Percentiles rank a stretch among this genome's conserved stretches.
Evolutionary conservation across 2,329 filamentous ascomycete species (phyloP).

Genomic region (Ophiostoma himal-ulmi): DNA sequence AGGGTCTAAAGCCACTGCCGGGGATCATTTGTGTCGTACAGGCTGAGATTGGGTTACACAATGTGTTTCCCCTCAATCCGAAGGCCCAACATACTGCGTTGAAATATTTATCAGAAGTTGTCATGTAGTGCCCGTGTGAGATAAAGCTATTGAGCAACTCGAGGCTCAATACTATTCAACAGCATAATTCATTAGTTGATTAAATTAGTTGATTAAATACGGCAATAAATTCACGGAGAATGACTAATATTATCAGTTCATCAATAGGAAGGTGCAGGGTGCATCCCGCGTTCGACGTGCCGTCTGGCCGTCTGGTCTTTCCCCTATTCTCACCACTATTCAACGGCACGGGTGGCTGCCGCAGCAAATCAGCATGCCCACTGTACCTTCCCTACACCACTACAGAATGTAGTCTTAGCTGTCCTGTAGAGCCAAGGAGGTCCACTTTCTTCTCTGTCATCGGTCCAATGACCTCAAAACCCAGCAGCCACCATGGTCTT

Average conservation of each 20-base stretch:
- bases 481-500: neutral
- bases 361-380: neutral
- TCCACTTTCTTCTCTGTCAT: neutral
- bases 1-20: neutral
- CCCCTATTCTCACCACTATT: neutral
- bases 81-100: neutral
- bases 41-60: neutral
- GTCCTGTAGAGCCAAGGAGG: neutral
- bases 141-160: neutral
- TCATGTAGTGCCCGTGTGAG: neutral
- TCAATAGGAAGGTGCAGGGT: neutral
- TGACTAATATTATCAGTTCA: neutral
- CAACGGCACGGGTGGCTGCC: neutral
- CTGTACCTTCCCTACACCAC: neutral
- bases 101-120: neutral
- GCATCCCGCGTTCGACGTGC: neutral
- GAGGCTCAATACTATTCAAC: neutral
- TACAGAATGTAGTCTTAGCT: neutral
- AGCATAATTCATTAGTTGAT: too few relatives aligned
- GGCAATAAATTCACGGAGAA: neutral
- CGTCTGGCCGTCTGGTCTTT: neutral
- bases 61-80: neutral
- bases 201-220: neutral
- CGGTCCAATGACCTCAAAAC: neutral
- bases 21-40: neutral